These are phyloP conservation scores for Talaromyces amestolkiae DNA, from an alignment of 2,329 filamentous ascomycete species.

Conservation along the genomic window DNA sequence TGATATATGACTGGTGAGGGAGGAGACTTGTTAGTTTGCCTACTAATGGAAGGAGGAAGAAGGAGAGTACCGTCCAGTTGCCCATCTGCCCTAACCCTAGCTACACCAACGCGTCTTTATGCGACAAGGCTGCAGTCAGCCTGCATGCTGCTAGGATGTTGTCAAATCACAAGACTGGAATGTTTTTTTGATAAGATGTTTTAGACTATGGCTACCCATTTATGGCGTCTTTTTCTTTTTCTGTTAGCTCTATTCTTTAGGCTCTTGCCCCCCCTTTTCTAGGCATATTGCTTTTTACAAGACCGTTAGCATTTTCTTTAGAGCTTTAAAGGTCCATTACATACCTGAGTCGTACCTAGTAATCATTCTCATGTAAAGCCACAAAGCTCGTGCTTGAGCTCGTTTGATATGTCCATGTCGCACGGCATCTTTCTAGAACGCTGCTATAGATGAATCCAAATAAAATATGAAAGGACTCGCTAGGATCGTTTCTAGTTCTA, in stretches of 20 bases:
- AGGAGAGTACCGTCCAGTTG: neutral
- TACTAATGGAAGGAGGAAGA: neutral
- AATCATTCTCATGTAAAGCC: too few species aligned
- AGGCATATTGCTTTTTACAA: neutral
- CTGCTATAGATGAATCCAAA: neutral
- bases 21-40: neutral
- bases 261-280: neutral
- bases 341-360: too few species aligned
- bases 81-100: conserved; percentile 1
- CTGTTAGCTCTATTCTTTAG: neutral
- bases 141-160: neutral
- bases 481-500: too few species aligned
- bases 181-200: neutral
- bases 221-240: neutral
- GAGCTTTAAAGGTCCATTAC: neutral
- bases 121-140: neutral
- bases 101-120: neutral
- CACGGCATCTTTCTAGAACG: neutral
- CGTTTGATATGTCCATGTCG: neutral
- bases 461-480: neutral
- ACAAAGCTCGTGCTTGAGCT: neutral
- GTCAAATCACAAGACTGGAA: neutral
- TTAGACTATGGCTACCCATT: neutral
- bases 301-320: neutral
- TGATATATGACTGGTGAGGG: neutral